These are phyloP conservation scores for Amanita rubescens DNA, from an alignment of 768 basidiomycete species.

Conservation along the genomic window DNA sequence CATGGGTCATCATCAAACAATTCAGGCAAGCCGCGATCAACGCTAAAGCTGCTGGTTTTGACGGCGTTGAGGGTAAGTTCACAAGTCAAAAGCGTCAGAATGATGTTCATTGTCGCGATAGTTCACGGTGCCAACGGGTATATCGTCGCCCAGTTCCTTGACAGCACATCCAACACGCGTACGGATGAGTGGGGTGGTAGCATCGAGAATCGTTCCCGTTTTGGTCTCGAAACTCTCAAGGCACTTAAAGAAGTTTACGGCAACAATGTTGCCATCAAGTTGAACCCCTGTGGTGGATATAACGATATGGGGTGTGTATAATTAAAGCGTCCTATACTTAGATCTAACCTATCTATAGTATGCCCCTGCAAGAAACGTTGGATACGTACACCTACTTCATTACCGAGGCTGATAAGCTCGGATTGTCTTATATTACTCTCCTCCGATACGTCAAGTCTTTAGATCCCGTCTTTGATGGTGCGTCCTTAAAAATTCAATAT, in stretches of 20 bases:
- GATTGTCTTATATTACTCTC: conserved; percentile 25
- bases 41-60: conserved; percentile 48
- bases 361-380: conserved; percentile 37
- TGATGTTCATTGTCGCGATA: conserved; percentile 9
- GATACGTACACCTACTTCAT: conserved; percentile 36
- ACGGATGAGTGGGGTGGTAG: conserved; percentile 57
- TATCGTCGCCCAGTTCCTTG: conserved; percentile 44
- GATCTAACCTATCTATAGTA: conserved; percentile 16
- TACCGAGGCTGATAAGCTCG: conserved; percentile 30
- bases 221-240: conserved; percentile 45
- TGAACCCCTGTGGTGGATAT: conserved; percentile 41
- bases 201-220: conserved; percentile 46
- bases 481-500: neutral
- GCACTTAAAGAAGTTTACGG: conserved; percentile 34
- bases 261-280: conserved; percentile 35
- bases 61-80: conserved; percentile 42
- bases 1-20: conserved; percentile 27
- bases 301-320: conserved; percentile 36
- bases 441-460: conserved; percentile 17
- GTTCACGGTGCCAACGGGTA: conserved; percentile 40
- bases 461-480: conserved; percentile 26
- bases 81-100: neutral
- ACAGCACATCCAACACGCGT: conserved; percentile 38
- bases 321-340: neutral
- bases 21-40: conserved; percentile 39